A percentile compares a stretch with the other conserved stretches of the same genome.
These are phyloP conservation scores for Emydomyces testavorans DNA, from an alignment of 2,329 filamentous ascomycete species.

Conservation along the genomic window DNA sequence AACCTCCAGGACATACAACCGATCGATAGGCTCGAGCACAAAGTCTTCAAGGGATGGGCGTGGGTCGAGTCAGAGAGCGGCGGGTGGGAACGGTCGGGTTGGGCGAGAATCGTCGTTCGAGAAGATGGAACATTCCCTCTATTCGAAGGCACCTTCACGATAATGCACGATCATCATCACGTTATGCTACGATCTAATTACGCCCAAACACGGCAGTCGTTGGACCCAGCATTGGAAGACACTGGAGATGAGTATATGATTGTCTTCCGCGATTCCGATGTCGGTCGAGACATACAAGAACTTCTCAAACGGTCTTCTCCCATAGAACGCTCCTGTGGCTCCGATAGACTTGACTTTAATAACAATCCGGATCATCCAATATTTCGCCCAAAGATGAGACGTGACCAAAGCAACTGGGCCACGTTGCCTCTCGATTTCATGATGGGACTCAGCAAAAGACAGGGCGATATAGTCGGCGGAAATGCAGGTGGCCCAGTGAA, in stretches of 20 bases:
- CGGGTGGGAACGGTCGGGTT: slow-evolving; percentile 71
- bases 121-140: slow-evolving; percentile 65
- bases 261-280: slow-evolving; percentile 83
- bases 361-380: slow-evolving; percentile 58
- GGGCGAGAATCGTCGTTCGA: slow-evolving; percentile 69
- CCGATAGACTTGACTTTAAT: slow-evolving; percentile 74
- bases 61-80: slow-evolving; percentile 56
- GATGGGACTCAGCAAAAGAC: slow-evolving; percentile 52
- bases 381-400: slow-evolving; percentile 33
- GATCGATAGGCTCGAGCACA: slow-evolving; percentile 62
- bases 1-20: slow-evolving; percentile 53
- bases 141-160: slow-evolving; percentile 80
- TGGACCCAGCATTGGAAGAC: slow-evolving; percentile 55
- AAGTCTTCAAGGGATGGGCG: slow-evolving; percentile 70
- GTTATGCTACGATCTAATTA: slow-evolving; percentile 68
- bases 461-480: slow-evolving; percentile 46
- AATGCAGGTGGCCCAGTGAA: slow-evolving; percentile 60
- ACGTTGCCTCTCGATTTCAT: slow-evolving; percentile 53
- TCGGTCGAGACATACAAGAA: slow-evolving; percentile 38
- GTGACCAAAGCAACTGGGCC: slow-evolving; percentile 34
- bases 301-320: slow-evolving; percentile 53
- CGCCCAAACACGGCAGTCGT: slow-evolving; percentile 54
- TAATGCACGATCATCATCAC: slow-evolving; percentile 75
- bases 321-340: slow-evolving; percentile 49
- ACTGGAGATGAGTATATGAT: slow-evolving; percentile 67